These are phyloP conservation scores for Coix lacrymajobi DNA, from an alignment of 176 grass and related monocot species.

Conservation along the genomic window DNA sequence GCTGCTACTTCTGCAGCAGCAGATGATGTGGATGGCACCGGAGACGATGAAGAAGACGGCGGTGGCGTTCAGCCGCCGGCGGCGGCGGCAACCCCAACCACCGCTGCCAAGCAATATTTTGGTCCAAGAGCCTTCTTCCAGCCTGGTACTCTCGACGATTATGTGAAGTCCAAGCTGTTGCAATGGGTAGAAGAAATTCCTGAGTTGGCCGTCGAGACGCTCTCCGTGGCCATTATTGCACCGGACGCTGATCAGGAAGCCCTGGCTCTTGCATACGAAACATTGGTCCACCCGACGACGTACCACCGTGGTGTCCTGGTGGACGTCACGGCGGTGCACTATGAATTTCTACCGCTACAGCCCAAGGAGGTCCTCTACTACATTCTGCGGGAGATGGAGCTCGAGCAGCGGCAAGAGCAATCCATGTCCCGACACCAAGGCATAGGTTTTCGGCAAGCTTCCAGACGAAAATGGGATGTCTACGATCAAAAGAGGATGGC, in stretches of 20 bases:
- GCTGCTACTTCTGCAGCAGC: no score
- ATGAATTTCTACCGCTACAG: not conserved
- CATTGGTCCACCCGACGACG: no score
- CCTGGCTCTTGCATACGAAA: not conserved
- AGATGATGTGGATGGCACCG: no score
- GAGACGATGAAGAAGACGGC: no score
- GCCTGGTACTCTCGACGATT: not conserved
- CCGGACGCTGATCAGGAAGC: not conserved
- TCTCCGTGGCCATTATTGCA: not conserved
- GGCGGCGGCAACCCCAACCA: no score
- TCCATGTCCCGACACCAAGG: rapidly evolving
- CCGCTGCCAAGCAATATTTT: no score
- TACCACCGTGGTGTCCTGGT: not conserved
- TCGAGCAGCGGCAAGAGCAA: no score
- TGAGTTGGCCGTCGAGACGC: rapidly evolving
- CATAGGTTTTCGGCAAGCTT: no score
- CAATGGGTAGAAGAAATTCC: not conserved
- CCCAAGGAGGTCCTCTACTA: constrained; percentile 6
- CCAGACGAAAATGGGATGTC: not conserved
- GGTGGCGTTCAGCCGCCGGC: no score
- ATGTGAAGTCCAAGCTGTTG: not conserved
- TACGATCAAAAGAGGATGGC: not conserved
- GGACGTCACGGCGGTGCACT: not conserved
- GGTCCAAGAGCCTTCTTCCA: no score
- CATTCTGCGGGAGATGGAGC: not conserved